These are phyloP conservation scores for Penicillium sp. DNA, from an alignment of 2,329 filamentous ascomycete genomes.

Conservation along the genomic window DNA sequence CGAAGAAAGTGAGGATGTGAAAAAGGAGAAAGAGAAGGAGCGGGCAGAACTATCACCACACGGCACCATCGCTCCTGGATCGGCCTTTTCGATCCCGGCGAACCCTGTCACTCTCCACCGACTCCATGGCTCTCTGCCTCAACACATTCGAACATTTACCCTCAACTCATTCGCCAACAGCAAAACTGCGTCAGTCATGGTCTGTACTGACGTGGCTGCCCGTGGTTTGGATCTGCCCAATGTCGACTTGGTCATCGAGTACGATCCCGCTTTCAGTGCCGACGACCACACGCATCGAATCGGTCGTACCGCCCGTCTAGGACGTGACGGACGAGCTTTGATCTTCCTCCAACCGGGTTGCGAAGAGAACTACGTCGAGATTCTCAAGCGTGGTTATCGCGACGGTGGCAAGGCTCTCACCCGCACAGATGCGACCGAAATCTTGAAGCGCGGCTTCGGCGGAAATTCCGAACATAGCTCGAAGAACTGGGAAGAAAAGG, in stretches of 20 bases:
- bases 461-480: constrained; percentile 48
- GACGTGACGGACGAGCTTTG: constrained; percentile 81
- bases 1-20: constrained; percentile 32
- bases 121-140: constrained; percentile 89
- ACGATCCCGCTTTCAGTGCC: constrained; percentile 91
- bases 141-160: constrained; percentile 85
- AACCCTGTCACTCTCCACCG: constrained; percentile 82
- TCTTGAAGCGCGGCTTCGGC: constrained; percentile 70
- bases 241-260: constrained; percentile 93
- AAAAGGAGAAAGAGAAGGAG: constrained; percentile 34
- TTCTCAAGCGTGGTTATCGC: constrained; percentile 74
- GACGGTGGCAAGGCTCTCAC: constrained; percentile 68
- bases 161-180: constrained; percentile 78
- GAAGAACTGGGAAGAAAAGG: constrained; percentile 67
- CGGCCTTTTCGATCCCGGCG: constrained; percentile 74
- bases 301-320: constrained; percentile 91
- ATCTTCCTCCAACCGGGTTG: constrained; percentile 90
- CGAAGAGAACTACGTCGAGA: constrained; percentile 87
- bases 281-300: constrained; percentile 95
- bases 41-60: constrained; percentile 38
- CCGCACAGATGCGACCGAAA: constrained; percentile 67
- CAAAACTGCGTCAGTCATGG: constrained; percentile 76
- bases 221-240: constrained; percentile 94
- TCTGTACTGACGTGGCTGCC: constrained; percentile 95
- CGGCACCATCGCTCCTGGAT: constrained; percentile 62